Conservation (phyloP, 192 early-diverging fungal genomes). For the Obelidium mucronatum region DNA sequence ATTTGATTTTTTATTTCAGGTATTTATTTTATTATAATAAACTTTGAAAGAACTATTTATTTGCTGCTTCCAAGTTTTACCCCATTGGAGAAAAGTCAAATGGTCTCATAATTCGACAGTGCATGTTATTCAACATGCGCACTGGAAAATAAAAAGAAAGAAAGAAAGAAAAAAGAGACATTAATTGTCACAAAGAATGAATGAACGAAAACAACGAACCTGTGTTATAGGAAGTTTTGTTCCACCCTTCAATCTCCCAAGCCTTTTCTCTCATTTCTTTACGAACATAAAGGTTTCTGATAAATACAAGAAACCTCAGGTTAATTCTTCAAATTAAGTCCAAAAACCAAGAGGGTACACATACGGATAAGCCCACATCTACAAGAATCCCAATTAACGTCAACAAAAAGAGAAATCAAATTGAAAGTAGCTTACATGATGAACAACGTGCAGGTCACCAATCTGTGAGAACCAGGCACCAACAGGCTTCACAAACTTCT, state of each 20-base stretch:
- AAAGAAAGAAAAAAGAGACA: background rate
- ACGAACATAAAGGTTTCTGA: conserved; percentile 82
- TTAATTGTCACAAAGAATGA: background rate
- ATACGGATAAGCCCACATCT: conserved; percentile 86
- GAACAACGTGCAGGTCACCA: conserved; percentile 85
- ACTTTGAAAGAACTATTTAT: no score
- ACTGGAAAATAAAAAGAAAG: background rate
- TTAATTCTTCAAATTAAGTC: no score
- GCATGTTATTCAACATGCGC: background rate
- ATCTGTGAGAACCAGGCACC: conserved; percentile 97
- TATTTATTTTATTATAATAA: no score
- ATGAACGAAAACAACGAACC: no score
- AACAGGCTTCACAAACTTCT: conserved; percentile 88
- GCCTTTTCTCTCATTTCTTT: conserved; percentile 90
- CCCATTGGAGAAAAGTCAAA: conserved; percentile 12
- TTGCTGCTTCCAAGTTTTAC: conserved; percentile 17
- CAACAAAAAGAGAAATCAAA: conserved; percentile 5
- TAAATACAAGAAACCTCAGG: no score
- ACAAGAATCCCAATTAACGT: conserved; percentile 7
- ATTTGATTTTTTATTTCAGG: no score
- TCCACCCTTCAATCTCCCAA: conserved; percentile 95
- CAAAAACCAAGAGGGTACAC: background rate
- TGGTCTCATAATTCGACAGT: background rate
- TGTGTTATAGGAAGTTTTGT: conserved; percentile 89
- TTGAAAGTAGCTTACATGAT: conserved; percentile 65